Base-by-base conservation (phyloP, 1,284 basidiomycete genomes). In the Moniliophthora roreri region DNA sequence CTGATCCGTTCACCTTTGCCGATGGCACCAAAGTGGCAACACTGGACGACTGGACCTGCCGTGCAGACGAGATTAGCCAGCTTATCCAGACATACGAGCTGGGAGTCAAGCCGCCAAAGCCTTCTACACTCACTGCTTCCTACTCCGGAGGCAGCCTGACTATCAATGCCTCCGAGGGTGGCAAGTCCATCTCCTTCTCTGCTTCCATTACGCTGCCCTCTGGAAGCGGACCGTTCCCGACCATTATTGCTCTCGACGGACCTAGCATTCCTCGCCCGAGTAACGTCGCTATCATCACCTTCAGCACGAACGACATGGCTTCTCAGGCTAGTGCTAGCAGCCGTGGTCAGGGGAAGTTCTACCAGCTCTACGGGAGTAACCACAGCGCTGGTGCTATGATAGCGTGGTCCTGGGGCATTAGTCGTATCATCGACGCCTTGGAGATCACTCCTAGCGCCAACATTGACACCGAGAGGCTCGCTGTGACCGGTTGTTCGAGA, bases 391-490 rank as follows among this genome's bases (percentile, higher is more conserved):
- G 69, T 53, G 77, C 79, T 9, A 76, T 81, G 75, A 78, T 70
- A 7, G 80, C 80, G 0, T 82, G 80, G 80, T 74, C 75, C 1
- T 82, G 80, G 80, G 80, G 75, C 54, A 74, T 80, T 49, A 72
- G 72, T 55, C 76, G 79, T 39, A 75, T 82, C 63, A 79, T 82
- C 60, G 80, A 82, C 60, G 78, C 71, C 11, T 73, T 82, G 52
- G 76, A 80, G 62, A 58, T 56, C 24, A 77, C 71, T 3, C 73
- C 77, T 8, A 54, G 63, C 20, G 66, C 73, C 6, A 68, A 72
- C 35, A 76, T 83, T 66, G 72, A 82, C 62, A 62, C 73, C 20
- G 62, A 65, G 48, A 70, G 67, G 55, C 69, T 83, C 52, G 81
- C 69, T 18, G 79, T 82, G 18, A 79, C 79, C 1, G 80, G 80